Base-by-base conservation (phyloP, 345 rosid genomes). In the Turritis glabra region DNA sequence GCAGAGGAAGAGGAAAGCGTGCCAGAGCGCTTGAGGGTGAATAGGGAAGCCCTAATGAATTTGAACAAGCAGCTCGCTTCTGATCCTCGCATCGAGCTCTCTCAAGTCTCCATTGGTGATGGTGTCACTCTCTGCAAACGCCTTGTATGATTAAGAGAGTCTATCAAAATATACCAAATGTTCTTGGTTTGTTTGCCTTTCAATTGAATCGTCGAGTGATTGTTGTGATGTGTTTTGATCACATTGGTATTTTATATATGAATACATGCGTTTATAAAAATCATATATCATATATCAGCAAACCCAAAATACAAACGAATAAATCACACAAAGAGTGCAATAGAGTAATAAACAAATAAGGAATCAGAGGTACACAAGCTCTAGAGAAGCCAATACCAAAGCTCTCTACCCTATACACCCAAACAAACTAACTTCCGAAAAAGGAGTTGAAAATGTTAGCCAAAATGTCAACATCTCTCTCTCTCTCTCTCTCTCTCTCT, bases 101-200 rank as follows among this genome's bases (percentile, higher is more conserved):
- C 86, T 25, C 86, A 77, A 46, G 85, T 83, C 50, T 83, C 92
- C 8, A 53, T 85, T 12, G 94, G 92, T 17, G 96, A 88, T 80
- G 94, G 94, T 64, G 80, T 87, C 64, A 85, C 90, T 5, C 86
- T 92, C 47, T 86, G 87, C 44, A 79, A 83, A 73, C 83, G 88
- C 48, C 54, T 78, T 44, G 70, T 67, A 12, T 77, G 76, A 76
- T 23, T 29, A 27, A 61, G 23, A 61, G 11, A 13, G 11, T 38
- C n/a, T n/a, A n/a, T 17, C 50, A 35, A 58, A 59, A 7, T n/a
- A n/a, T 2, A 30, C 41, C 29, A 64, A 12, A 47, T 61, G 55
- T 21, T 40, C 22, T 19, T 38, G 1, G 1, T 23, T 62, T 19
- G 29, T 13, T 29, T 47, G 29, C 18, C 25, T 64, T 64, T 19